phyloP scores from a whole-genome alignment of 2,329 filamentous ascomycete genomes.

The Aspergillus sp. region DNA sequence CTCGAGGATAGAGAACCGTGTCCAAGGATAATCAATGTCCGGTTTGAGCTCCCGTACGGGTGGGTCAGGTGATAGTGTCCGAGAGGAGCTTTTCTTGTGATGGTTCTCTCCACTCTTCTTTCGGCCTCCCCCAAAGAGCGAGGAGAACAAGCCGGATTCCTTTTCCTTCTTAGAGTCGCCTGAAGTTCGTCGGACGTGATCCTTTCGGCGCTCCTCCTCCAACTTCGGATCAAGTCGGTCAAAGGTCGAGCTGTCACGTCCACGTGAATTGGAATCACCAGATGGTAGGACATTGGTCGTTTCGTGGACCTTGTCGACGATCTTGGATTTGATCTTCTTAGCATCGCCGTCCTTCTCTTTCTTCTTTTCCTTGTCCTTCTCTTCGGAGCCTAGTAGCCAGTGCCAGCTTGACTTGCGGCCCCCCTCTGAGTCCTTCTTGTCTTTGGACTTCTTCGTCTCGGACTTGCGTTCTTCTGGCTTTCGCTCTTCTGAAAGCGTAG shows the following conservation, averaged over 20 bases:
- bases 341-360: slow-evolving; percentile 67
- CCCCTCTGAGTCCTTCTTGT: slow-evolving; percentile 71
- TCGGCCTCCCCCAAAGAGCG: slow-evolving; percentile 85
- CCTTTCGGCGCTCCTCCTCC: slow-evolving; percentile 71
- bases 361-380: slow-evolving; percentile 62
- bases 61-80: slow-evolving; percentile 79
- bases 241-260: slow-evolving; percentile 76
- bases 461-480: slow-evolving; percentile 62
- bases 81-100: slow-evolving; percentile 70
- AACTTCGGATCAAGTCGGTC: slow-evolving; percentile 77
- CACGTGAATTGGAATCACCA: slow-evolving; percentile 65
- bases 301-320: slow-evolving; percentile 60
- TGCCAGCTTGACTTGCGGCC: slow-evolving; percentile 74
- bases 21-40: slow-evolving; percentile 95
- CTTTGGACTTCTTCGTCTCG: slow-evolving; percentile 63
- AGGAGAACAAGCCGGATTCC: slow-evolving; percentile 82
- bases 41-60: slow-evolving; percentile 70
- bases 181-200: slow-evolving; percentile 69
- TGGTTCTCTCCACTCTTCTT: slow-evolving; percentile 75
- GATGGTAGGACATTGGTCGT: slow-evolving; percentile 82
- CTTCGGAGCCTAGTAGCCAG: slow-evolving; percentile 73
- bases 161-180: slow-evolving; percentile 79
- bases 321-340: slow-evolving; percentile 57
- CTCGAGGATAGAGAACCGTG: slow-evolving; percentile 88
- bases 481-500: slow-evolving; percentile 67